Evolutionary conservation across 2,329 filamentous ascomycete genomes (phyloP).

Genomic region (Ceratocystis alfenasii): DNA sequence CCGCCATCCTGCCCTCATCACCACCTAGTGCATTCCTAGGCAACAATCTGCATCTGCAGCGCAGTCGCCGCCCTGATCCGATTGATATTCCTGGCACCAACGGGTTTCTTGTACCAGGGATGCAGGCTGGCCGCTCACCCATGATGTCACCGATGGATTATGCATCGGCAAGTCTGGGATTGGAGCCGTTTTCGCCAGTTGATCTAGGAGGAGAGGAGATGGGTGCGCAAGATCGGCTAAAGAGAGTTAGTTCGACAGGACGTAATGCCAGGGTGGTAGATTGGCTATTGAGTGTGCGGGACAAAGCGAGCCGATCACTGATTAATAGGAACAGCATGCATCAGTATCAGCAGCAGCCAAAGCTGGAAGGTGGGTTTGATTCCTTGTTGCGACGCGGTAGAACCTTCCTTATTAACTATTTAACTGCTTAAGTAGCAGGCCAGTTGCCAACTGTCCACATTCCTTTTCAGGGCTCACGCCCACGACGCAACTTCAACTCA

Average conservation of each 20-base stretch:
- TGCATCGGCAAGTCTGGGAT: not conserved
- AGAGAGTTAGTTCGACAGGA: conserved; percentile 2
- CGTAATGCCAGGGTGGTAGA: conserved; percentile 12
- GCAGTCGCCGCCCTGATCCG: conserved; percentile 3
- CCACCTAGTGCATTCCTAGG: not conserved
- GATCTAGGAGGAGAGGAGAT: not conserved
- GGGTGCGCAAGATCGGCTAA: not conserved
- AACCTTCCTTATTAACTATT: not conserved
- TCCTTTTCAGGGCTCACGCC: not conserved
- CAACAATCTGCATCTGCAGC: not conserved
- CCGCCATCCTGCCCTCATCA: not conserved
- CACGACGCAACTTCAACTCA: conserved; percentile 1
- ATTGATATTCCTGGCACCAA: conserved; percentile 4
- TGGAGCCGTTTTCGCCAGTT: not conserved
- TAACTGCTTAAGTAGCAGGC: not conserved
- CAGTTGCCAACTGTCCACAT: not conserved
- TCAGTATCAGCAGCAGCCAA: not conserved
- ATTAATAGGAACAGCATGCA: conserved; percentile 1
- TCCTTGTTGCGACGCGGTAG: not conserved
- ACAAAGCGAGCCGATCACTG: conserved; percentile 5
- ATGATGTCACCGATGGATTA: not conserved
- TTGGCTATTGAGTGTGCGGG: conserved; percentile 11
- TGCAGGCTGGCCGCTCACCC: not conserved
- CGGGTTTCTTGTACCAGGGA: not conserved
- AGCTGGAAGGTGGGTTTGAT: not conserved